phyloP scores from a whole-genome alignment of 768 basidiomycete genomes.

The Tubosaeta sp. region DNA sequence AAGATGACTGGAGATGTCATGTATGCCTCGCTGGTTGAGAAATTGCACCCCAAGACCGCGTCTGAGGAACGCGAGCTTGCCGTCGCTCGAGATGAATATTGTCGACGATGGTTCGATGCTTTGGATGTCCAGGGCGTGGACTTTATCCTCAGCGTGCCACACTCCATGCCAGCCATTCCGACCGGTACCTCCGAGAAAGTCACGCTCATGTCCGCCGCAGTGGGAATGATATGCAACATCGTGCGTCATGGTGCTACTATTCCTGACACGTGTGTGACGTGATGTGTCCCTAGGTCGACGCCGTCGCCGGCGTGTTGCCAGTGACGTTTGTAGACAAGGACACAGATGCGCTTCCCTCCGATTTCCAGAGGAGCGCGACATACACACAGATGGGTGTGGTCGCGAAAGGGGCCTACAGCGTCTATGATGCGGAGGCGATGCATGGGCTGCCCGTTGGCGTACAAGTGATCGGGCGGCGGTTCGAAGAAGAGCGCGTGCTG shows the following conservation, averaged over 20 bases:
- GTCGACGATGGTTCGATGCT: slow-evolving; percentile 34
- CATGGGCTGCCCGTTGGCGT: slow-evolving; percentile 66
- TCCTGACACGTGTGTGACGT: not conserved
- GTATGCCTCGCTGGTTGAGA: slow-evolving; percentile 29
- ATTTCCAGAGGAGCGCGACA: slow-evolving; percentile 24
- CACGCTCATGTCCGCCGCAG: slow-evolving; percentile 31
- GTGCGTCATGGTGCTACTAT: slow-evolving; percentile 25
- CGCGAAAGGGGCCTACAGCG: slow-evolving; percentile 44
- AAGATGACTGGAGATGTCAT: slow-evolving; percentile 23
- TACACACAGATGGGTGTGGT: slow-evolving; percentile 37
- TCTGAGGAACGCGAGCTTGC: slow-evolving; percentile 27
- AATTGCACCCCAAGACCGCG: slow-evolving; percentile 32
- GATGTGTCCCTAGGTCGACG: slow-evolving; percentile 41
- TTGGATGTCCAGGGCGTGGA: slow-evolving; percentile 37
- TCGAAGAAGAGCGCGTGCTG: slow-evolving; percentile 72
- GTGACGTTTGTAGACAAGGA: slow-evolving; percentile 48
- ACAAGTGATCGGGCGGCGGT: slow-evolving; percentile 55
- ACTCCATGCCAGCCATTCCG: slow-evolving; percentile 38
- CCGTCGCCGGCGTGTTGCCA: slow-evolving; percentile 56
- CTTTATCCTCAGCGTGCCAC: slow-evolving; percentile 38
- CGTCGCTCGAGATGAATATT: slow-evolving; percentile 24
- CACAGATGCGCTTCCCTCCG: slow-evolving; percentile 36
- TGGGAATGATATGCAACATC: slow-evolving; percentile 41
- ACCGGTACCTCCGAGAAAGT: slow-evolving; percentile 31
- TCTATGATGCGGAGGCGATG: slow-evolving; percentile 60